Evolutionary conservation across 2,329 filamentous ascomycete species (phyloP).

Genomic region (Amesomyces nigricolor): DNA sequence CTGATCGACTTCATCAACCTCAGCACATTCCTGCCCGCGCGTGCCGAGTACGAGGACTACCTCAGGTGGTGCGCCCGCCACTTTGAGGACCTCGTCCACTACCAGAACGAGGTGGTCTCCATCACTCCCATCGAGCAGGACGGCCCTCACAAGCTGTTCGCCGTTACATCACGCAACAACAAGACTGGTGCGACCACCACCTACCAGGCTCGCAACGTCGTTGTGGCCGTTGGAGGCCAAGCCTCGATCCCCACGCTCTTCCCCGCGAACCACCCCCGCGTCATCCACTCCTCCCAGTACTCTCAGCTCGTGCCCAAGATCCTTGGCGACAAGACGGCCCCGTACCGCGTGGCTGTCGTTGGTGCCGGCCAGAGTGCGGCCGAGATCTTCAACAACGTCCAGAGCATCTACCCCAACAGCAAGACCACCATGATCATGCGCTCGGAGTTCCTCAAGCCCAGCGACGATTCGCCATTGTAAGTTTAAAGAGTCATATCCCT

Average conservation of each 20-base stretch:
- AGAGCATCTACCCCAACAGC: conserved; percentile 74
- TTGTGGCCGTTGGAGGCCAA: conserved; percentile 54
- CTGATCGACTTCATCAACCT: conserved; percentile 89
- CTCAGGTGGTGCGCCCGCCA: conserved; percentile 83
- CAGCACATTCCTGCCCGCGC: conserved; percentile 77
- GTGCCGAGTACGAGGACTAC: conserved; percentile 92
- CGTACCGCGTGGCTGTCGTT: conserved; percentile 74
- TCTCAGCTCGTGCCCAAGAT: conserved; percentile 57
- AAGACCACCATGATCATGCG: conserved; percentile 75
- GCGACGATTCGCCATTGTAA: conserved; percentile 93
- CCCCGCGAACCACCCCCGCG: conserved; percentile 61
- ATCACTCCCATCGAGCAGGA: conserved; percentile 55
- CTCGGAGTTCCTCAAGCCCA: conserved; percentile 76
- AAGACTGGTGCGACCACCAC: conserved; percentile 49
- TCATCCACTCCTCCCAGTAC: conserved; percentile 89
- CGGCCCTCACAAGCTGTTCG: conserved; percentile 57
- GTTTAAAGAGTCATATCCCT: conserved; percentile 34
- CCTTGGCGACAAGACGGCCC: conserved; percentile 48
- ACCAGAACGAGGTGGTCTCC: conserved; percentile 70
- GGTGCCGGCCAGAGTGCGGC: conserved; percentile 89
- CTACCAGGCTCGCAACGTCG: conserved; percentile 59
- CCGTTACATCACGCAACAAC: conserved; percentile 58
- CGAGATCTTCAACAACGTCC: conserved; percentile 90
- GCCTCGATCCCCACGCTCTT: conserved; percentile 66
- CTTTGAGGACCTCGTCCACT: conserved; percentile 68